Evolutionary conservation across 257 asterid species (phyloP).

Genomic region (Pogostemon cablin): DNA sequence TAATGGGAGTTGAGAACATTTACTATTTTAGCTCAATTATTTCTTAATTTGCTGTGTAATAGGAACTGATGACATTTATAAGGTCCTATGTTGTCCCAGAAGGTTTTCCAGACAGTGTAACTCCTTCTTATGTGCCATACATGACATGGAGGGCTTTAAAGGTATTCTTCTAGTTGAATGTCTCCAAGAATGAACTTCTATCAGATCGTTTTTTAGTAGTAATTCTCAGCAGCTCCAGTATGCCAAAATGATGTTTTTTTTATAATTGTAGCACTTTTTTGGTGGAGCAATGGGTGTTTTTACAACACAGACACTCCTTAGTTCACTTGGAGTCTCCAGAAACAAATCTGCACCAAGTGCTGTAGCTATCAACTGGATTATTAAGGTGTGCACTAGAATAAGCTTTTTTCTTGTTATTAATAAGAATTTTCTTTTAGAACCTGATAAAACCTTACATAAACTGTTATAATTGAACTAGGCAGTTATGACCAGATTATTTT

Average conservation of each 20-base stretch:
- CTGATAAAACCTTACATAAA: not conserved
- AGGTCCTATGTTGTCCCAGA: slow-evolving; percentile 95
- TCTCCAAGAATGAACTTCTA: slow-evolving; percentile 11
- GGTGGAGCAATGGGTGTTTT: slow-evolving; percentile 99
- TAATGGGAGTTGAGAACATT: slow-evolving; percentile 74
- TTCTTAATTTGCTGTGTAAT: slow-evolving; percentile 30
- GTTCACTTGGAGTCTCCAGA: slow-evolving; percentile 82
- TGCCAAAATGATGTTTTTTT: slow-evolving; percentile 33
- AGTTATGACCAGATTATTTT: too few relatives aligned
- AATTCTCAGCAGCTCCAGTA: slow-evolving; percentile 28
- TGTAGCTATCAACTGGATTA: slow-evolving; percentile 98
- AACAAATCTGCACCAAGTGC: slow-evolving; percentile 74
- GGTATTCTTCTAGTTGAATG: slow-evolving; percentile 47
- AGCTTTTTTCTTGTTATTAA: slow-evolving; percentile 22
- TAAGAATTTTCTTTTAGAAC: slow-evolving; percentile 3
- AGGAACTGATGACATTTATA: slow-evolving; percentile 77
- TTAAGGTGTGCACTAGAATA: slow-evolving; percentile 62
- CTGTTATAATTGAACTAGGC: too few relatives aligned
- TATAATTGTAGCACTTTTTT: slow-evolving; percentile 72
- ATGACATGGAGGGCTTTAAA: slow-evolving; percentile 98
- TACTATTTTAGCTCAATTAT: slow-evolving; percentile 9
- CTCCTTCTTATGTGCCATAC: slow-evolving; percentile 96
- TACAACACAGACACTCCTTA: slow-evolving; percentile 90
- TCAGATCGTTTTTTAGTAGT: not conserved
- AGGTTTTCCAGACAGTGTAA: slow-evolving; percentile 92